Evolutionary conservation across 768 basidiomycete species (phyloP).

Genomic region (Lyophyllum shimeji): DNA sequence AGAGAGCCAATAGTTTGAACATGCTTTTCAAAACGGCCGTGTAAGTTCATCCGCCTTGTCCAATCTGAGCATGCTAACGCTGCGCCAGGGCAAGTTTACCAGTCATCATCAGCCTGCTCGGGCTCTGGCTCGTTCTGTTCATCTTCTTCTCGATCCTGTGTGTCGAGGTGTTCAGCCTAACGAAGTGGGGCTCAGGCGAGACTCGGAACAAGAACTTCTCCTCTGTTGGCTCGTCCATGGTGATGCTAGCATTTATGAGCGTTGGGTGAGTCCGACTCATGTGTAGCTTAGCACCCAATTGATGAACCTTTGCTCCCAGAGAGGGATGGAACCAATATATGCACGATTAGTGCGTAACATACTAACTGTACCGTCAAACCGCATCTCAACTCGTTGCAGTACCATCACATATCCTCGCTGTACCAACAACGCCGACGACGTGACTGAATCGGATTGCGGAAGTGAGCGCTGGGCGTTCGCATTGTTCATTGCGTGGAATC

Average conservation of each 20-base stretch:
- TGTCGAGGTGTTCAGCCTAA: slow-evolving; percentile 89
- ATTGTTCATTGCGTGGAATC: slow-evolving; percentile 93
- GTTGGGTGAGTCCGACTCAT: slow-evolving; percentile 64
- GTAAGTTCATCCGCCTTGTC: slow-evolving; percentile 48
- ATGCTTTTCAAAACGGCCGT: slow-evolving; percentile 95
- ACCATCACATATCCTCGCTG: slow-evolving; percentile 78
- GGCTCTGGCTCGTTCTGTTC: slow-evolving; percentile 89
- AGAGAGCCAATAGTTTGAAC: slow-evolving; percentile 83
- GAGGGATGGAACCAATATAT: slow-evolving; percentile 98
- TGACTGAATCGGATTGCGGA: slow-evolving; percentile 82
- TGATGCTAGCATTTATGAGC: slow-evolving; percentile 92
- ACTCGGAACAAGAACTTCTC: slow-evolving; percentile 75
- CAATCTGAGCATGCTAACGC: slow-evolving; percentile 4
- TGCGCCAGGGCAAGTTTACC: slow-evolving; percentile 75
- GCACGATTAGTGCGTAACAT: slow-evolving; percentile 84
- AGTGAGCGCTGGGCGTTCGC: slow-evolving; percentile 79
- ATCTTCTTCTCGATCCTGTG: slow-evolving; percentile 88
- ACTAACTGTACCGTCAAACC: not conserved
- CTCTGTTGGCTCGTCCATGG: slow-evolving; percentile 72
- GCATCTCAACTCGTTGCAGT: slow-evolving; percentile 38
- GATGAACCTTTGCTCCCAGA: slow-evolving; percentile 36
- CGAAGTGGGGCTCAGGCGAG: slow-evolving; percentile 78
- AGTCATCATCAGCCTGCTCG: slow-evolving; percentile 79
- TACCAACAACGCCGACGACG: slow-evolving; percentile 47
- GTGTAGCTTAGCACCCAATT: slow-evolving; percentile 4